A percentile compares a stretch with the other conserved stretches of the same genome.
Evolutionary conservation across 2,329 filamentous ascomycete genomes (phyloP).

Genomic region (Fusarium longipes): DNA sequence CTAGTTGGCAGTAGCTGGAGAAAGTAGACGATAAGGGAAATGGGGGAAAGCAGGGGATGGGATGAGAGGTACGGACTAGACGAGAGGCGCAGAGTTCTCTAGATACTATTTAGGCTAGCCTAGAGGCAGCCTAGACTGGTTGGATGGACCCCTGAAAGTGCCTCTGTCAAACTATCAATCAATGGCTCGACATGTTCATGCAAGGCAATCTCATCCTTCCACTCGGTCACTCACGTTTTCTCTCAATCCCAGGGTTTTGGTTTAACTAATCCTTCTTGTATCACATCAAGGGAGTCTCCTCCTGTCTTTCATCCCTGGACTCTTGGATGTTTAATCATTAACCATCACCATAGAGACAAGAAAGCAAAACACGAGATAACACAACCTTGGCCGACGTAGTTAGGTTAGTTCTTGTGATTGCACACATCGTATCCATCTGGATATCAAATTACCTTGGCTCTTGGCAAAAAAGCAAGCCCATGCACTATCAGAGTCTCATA

Average conservation of each 20-base stretch:
- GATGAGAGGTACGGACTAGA: constrained; percentile 9
- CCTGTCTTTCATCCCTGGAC: not conserved
- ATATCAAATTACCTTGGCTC: constrained; percentile 16
- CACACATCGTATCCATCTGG: constrained; percentile 16
- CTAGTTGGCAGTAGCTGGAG: too few species aligned
- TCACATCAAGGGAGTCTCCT: not conserved
- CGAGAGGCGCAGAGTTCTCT: constrained; percentile 32
- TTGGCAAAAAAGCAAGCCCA: constrained; percentile 17
- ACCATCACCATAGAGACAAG: not conserved
- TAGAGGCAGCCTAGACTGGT: not conserved
- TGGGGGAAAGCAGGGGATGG: constrained; percentile 4
- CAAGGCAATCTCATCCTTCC: constrained; percentile 1
- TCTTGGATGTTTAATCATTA: not conserved
- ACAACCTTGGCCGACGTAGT: constrained; percentile 36
- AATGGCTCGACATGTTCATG: not conserved
- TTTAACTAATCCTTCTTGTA: constrained; percentile 1
- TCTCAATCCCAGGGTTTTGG: constrained; percentile 33
- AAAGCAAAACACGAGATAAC: constrained; percentile 34
- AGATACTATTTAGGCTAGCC: constrained; percentile 12
- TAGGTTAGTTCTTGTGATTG: constrained; percentile 10
- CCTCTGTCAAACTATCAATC: constrained; percentile 2
- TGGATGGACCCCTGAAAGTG: constrained; percentile 25
- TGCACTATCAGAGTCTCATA: constrained; percentile 7
- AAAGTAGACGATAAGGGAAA: constrained; percentile 25
- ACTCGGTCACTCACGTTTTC: too few species aligned